Base-by-base conservation (phyloP, 305 asterid species). In the Petunia hybrid region DNA sequence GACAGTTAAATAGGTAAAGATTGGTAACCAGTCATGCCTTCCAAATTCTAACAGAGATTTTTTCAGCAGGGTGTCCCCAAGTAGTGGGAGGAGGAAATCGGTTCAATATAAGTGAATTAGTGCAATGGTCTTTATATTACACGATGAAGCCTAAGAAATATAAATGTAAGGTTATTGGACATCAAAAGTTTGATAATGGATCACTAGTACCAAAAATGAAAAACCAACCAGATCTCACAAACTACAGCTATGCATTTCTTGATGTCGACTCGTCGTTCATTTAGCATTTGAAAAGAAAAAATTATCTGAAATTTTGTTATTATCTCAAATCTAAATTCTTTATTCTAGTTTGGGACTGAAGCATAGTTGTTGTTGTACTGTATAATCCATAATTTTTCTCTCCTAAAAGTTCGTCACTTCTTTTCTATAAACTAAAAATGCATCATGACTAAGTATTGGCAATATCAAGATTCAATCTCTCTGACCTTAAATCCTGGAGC, bases 221-320 rank as follows among this genome's bases (percentile, higher is more conserved):
- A 51, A 53, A 53, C 57, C 5, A 42, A 67, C 42, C 38, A 42
- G 75, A 67, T 7, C 22, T 4, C 39, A 42, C n/a, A 42, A 42
- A 4, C n/a, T 42, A 68, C 56, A 42, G 2, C n/a, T 1, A 0
- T 42, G 76, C 76, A 8, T 68, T 45, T 7, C 56, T 68, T 68
- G 76, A 68, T 16, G 55, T 42, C 13, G 3, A 42, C 75, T 68
- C 75, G n/a, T 42, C 10, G 42, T 68, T 42, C 75, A 68, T 42
- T 68, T 12, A 10, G 1, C 41, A 68, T 53, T 53, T 13, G 9
- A 53, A 53, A 0, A 53, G 9, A 42, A 42, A 67, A 42, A 67
- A 42, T 38, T 68, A n/a, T 68, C 8, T n/a, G 75, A n/a, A 68
- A 42, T 22, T 22, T 22, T 22, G 31, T 22, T 22, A 22, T 22